These are phyloP conservation scores for Vaccinium vitisidaea DNA, from an alignment of 148 eudicot species.

Conservation along the genomic window DNA sequence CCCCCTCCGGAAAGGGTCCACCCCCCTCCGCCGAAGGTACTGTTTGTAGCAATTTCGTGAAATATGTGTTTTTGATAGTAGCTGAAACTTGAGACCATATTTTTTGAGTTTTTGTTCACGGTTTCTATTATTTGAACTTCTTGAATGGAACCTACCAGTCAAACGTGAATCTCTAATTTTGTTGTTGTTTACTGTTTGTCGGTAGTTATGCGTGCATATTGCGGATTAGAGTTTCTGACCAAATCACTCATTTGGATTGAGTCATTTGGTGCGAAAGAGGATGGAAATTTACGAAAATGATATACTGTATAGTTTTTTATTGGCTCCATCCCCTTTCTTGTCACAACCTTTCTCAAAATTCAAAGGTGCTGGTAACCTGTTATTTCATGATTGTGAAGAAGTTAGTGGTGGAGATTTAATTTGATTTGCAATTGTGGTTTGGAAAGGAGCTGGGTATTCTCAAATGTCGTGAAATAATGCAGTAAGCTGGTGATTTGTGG, in stretches of 20 bases:
- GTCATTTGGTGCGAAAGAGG: too few relatives aligned
- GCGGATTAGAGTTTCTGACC: not conserved
- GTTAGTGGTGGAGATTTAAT: not conserved
- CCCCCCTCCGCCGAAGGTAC: conserved; percentile 36
- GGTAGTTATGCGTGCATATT: not conserved
- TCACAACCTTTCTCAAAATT: too few relatives aligned
- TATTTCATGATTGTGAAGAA: not conserved
- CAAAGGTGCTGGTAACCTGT: not conserved
- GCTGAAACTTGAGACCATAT: not conserved
- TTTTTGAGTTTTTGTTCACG: not conserved
- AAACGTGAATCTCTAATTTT: not conserved
- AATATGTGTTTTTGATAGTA: not conserved
- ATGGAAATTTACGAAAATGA: too few relatives aligned
- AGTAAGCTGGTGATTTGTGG: not conserved
- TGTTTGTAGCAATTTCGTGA: not conserved
- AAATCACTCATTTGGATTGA: too few relatives aligned
- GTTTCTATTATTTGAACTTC: not conserved
- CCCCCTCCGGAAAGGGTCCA: not conserved
- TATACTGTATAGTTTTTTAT: too few relatives aligned
- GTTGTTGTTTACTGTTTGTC: not conserved
- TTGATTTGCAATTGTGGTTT: not conserved
- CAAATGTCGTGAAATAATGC: not conserved
- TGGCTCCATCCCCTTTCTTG: too few relatives aligned
- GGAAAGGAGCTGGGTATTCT: not conserved
- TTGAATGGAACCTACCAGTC: not conserved